Percentiles rank a stretch among this genome's conserved stretches.
phyloP scores from a whole-genome alignment of 1,284 basidiomycete species.

The Sanghuangporus weigelae region DNA sequence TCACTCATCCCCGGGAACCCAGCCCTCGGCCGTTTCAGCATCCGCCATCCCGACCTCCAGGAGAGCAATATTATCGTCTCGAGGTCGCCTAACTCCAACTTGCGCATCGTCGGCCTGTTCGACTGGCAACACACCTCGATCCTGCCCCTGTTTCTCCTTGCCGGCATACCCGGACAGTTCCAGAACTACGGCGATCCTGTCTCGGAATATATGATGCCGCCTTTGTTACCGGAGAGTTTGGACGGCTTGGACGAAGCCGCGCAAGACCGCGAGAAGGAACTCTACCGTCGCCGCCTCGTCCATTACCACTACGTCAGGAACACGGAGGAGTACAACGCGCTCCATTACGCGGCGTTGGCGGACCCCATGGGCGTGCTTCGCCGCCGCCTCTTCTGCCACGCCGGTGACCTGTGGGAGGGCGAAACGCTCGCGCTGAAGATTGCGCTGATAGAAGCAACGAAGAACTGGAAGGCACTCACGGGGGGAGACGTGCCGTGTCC shows the following conservation, averaged over 20 bases:
- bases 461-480: background rate
- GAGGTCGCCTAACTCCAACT: conserved; percentile 29
- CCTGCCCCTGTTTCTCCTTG: conserved; percentile 42
- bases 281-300: conserved; percentile 38
- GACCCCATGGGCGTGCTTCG: conserved; percentile 30
- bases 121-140: conserved; percentile 41
- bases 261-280: conserved; percentile 26
- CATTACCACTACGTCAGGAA: conserved; percentile 40
- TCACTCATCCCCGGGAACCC: conserved; percentile 33
- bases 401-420: conserved; percentile 40
- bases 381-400: conserved; percentile 32
- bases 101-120: conserved; percentile 31
- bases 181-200: conserved; percentile 41
- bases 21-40: conserved; percentile 32
- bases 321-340: conserved; percentile 38
- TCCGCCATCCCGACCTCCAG: conserved; percentile 43
- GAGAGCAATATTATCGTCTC: conserved; percentile 35
- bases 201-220: conserved; percentile 33
- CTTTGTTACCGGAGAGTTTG: conserved; percentile 36
- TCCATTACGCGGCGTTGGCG: conserved; percentile 32
- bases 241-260: conserved; percentile 28
- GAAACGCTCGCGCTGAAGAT: conserved; percentile 39
- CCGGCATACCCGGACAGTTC: conserved; percentile 36
- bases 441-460: conserved; percentile 35
- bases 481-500: conserved; percentile 35